These are phyloP conservation scores for Gossypium ekmanianum DNA, from an alignment of 345 rosid genomes.

Conservation along the genomic window DNA sequence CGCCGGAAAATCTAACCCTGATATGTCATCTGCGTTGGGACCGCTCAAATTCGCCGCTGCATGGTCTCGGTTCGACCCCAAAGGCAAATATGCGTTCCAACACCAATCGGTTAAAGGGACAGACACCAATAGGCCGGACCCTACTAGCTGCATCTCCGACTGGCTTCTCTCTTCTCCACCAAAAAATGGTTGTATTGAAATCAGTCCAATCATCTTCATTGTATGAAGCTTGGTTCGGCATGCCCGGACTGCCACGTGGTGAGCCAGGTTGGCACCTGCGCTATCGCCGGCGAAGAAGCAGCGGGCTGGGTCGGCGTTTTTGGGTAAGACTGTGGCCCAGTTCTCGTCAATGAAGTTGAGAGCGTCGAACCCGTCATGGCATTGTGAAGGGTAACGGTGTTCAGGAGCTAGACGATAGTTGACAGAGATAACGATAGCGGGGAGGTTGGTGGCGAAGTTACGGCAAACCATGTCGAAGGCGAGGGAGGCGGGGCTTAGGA, in stretches of 20 bases:
- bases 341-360: slow-evolving; percentile 47
- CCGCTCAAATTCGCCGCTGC: slow-evolving; percentile 44
- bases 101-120: slow-evolving; percentile 44
- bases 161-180: slow-evolving; percentile 75
- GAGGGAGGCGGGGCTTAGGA: slow-evolving; percentile 45
- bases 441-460: slow-evolving; percentile 44
- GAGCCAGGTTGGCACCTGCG: slow-evolving; percentile 78
- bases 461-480: slow-evolving; percentile 62
- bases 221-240: slow-evolving; percentile 23
- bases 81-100: slow-evolving; percentile 56
- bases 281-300: slow-evolving; percentile 75
- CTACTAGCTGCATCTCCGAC: slow-evolving; percentile 41
- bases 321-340: slow-evolving; percentile 30
- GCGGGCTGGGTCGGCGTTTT: slow-evolving; percentile 45
- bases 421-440: slow-evolving; percentile 60
- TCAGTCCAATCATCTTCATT: slow-evolving; percentile 42
- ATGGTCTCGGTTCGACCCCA: slow-evolving; percentile 57
- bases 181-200: slow-evolving; percentile 74
- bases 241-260: slow-evolving; percentile 54
- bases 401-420: slow-evolving; percentile 79
- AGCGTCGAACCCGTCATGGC: slow-evolving; percentile 72
- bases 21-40: slow-evolving; percentile 40
- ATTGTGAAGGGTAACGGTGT: slow-evolving; percentile 63
- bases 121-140: slow-evolving; percentile 36
- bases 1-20: slow-evolving; percentile 48